phyloP scores from a whole-genome alignment of 345 rosid genomes.

The Hibiscus trionum region DNA sequence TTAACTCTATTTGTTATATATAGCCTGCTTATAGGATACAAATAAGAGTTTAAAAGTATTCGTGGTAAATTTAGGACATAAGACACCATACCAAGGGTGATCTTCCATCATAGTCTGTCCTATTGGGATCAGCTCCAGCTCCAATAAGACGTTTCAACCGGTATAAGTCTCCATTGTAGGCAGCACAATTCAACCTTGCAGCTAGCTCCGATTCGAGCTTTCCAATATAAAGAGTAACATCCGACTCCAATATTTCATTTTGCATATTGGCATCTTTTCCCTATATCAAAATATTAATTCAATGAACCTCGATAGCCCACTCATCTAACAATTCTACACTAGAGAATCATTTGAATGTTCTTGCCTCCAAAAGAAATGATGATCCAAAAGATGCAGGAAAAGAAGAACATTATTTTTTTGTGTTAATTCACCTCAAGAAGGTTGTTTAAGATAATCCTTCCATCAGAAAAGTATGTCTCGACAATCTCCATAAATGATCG shows the following conservation, averaged over 20 bases:
- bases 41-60: neutral
- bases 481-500: slow-evolving; percentile 61
- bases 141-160: slow-evolving; percentile 51
- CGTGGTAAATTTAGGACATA: neutral
- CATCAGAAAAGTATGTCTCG: slow-evolving; percentile 63
- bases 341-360: neutral
- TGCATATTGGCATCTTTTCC: slow-evolving; percentile 51
- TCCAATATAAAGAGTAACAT: slow-evolving; percentile 53
- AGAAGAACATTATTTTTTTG: neutral
- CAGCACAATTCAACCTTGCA: slow-evolving; percentile 56
- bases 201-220: slow-evolving; percentile 69
- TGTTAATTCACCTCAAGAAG: slow-evolving; percentile 44
- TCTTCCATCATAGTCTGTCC: slow-evolving; percentile 71
- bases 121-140: slow-evolving; percentile 64
- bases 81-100: slow-evolving; percentile 61
- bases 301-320: neutral
- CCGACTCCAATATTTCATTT: slow-evolving; percentile 51
- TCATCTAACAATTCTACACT: neutral
- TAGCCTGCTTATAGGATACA: too few species aligned
- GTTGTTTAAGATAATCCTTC: slow-evolving; percentile 61
- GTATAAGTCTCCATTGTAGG: slow-evolving; percentile 57
- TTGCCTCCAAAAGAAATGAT: neutral
- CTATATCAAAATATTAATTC: slow-evolving; percentile 21
- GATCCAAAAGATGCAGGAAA: neutral
- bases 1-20: too few species aligned